Base-by-base conservation (phyloP, 495 filamentous ascomycete genomes). In the Daldinia bambusicola region DNA sequence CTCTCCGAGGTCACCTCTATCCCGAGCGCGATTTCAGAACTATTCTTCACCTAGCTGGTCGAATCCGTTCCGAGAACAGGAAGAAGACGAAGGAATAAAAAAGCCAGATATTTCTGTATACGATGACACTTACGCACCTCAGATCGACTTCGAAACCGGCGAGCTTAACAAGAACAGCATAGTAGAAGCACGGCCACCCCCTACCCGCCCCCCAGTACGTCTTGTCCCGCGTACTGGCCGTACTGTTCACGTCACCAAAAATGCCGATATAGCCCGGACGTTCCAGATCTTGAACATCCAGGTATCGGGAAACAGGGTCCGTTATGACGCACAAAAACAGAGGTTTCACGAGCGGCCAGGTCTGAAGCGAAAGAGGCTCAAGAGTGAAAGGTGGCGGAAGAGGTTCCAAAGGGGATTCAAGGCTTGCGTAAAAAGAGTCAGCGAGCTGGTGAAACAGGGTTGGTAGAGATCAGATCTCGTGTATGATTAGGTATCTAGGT, bases 291-390 rank as follows among this genome's bases (percentile, higher is more conserved):
- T 95, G 56, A 80, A 84, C 10, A 69, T 78, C 13, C 67, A 84
- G 5, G 52, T 76, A n/a, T 10, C 31, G 0, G 41, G 50, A 18
- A 94, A 94, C 75, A 80, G 69, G 13, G 78, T 94, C 18, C 78
- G 69, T 70, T 8, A 20, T 4, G 87, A 91, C 75, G 74, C 80
- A 45, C 52, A 63, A 4, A 60, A 40, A 65, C 90, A 94, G 79
- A 77, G 83, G 63, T 91, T 86, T 66, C 89, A 95, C 76, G 92
- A 94, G 82, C 79, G 91, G 53, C 84, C 86, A 2, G 91, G 90
- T 4, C 75, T 92, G 77, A 92, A 92, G 85, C 83, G 89, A 77
- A 94, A 93, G 85, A 84, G 92, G 72, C 74, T 91, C 67, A 80
- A 80, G 80, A 87, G 85, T 41, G 81, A 90, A 81, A 84, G 92